Evolutionary conservation across 2,329 filamentous ascomycete species (phyloP), one percentile per base, ranked within the genome.

Genomic region (Orbilia brochopaga): DNA sequence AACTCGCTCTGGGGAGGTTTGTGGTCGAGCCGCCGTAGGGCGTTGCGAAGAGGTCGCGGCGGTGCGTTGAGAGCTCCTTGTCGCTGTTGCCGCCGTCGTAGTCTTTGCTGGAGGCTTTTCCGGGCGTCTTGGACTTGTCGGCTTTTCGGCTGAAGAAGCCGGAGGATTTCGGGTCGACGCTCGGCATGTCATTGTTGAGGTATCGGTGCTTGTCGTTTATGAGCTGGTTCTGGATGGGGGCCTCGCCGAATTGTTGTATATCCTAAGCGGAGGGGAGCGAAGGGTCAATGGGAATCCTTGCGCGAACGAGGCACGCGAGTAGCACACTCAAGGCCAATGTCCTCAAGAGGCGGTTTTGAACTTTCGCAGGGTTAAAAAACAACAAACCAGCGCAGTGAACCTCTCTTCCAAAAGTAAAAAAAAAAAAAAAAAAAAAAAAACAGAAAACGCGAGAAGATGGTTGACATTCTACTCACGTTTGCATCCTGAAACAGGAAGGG

Each of bases 401-500:
- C n/a, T n/a, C n/a, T n/a, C n/a, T n/a, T n/a, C n/a, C n/a, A n/a
- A n/a, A n/a, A n/a, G n/a, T n/a, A n/a, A n/a, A 46, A 63, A 55
- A 54, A 46, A 57, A 40, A 27, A 60, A 50, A 42, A 37, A 58
- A 52, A 53, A 37, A 40, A 42, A 56, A 66, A 35, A 75, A 76
- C 73, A 75, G 75, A 77, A 69, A 58, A 73, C 75, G 73, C 74
- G 64, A 74, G 56, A 62, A 67, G 55, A 70, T 76, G 73, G 75
- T 76, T 61, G 75, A 75, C 51, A 74, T 46, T 75, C 74, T 74
- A 84, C 87, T 82, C 79, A 90, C 88, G 82, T 90, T 86, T 75
- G 85, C 85, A 78, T 94, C 91, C 80, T 97, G 94, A 78, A 94
- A 97, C 73, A 96, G 85, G 84, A 96, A 99, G n/a, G 94, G 94